Evolutionary conservation across 805 yeast genomes (phyloP), one percentile per base, ranked within the genome.

Genomic region (Saccharomycopsis guyanensis): DNA sequence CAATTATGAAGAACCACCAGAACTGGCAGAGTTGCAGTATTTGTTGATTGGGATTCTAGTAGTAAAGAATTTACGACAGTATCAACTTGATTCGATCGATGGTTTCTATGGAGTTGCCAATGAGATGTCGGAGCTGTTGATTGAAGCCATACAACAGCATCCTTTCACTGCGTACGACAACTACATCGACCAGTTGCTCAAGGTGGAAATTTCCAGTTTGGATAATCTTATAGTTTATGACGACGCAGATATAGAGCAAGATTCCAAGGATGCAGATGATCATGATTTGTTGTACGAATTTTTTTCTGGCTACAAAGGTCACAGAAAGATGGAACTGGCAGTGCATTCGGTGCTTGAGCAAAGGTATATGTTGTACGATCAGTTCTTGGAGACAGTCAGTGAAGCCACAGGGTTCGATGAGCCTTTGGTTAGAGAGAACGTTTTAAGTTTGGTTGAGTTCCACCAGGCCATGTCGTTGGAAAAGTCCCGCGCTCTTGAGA

Each of bases 391-490:
- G 15, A n/a, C n/a, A 2, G 10, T 33, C 19, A 8, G 20, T 10
- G 37, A 33, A 12, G 20, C 19, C 6, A 7, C 20, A 15, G 37
- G 20, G 6, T 15, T 33, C 19, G 20, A 15, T 8, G 37, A 33
- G 37, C 8, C 18, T 33, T 8, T 33, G 6, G 10, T 33, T 18
- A 33, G 20, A 33, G 20, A 33, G 19, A 5, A 33, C 37, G 37
- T 40, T 10, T 31, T 40, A 3, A 16, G 31, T 6, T 40, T 40
- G 37, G 22, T 35, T 19, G 15, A 31, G 13, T 45, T 31, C 34
- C 43, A 45, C 6, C 47, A 45, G 24, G 33, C 33, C 20, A 10
- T 40, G 12, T 15, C 47, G 10, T 19, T 33, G 12, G 34, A 38
- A 15, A 15, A 10, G 3, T 45, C 47, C 5, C 33, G 47, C n/a